Conservation (phyloP, 2,329 filamentous ascomycete species). For the Aspergillus vadensis region DNA sequence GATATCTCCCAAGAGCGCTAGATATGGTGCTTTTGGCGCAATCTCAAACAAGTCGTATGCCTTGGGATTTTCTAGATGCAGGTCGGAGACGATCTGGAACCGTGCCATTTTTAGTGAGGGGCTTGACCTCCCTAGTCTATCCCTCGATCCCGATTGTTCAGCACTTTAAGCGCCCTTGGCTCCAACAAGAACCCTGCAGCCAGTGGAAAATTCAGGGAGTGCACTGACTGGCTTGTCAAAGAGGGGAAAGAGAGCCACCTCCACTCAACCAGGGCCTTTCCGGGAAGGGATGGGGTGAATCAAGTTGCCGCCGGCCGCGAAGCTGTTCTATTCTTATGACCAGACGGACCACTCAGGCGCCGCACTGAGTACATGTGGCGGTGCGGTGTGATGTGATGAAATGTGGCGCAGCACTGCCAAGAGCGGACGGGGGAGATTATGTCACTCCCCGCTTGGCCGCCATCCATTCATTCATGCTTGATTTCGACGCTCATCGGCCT, state of each 20-base stretch:
- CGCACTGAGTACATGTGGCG: constrained; percentile 22
- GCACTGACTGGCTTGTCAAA: not conserved
- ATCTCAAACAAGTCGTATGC: constrained; percentile 57
- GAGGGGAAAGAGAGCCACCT: constrained; percentile 39
- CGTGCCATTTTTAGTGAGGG: constrained; percentile 19
- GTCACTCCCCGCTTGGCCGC: constrained; percentile 8
- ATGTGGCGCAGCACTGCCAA: constrained; percentile 29
- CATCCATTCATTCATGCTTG: not conserved
- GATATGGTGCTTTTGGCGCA: constrained; percentile 49
- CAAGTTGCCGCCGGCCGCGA: not conserved
- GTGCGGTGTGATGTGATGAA: constrained; percentile 18
- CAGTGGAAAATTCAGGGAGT: not conserved
- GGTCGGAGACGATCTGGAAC: constrained; percentile 58
- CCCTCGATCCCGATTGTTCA: not conserved
- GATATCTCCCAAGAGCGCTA: constrained; percentile 61
- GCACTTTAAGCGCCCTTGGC: constrained; percentile 5
- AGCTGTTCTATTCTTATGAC: constrained; percentile 11
- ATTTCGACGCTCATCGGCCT: not conserved
- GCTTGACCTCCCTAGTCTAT: constrained; percentile 1
- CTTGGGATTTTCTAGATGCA: constrained; percentile 56
- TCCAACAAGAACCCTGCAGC: not conserved
- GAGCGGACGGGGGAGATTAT: constrained; percentile 13
- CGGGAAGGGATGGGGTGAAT: not conserved
- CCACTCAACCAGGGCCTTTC: constrained; percentile 68
- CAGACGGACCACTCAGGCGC: constrained; percentile 12